Evolutionary conservation across 306 rosid genomes (phyloP).

Genomic region (Rosa chinensis): DNA sequence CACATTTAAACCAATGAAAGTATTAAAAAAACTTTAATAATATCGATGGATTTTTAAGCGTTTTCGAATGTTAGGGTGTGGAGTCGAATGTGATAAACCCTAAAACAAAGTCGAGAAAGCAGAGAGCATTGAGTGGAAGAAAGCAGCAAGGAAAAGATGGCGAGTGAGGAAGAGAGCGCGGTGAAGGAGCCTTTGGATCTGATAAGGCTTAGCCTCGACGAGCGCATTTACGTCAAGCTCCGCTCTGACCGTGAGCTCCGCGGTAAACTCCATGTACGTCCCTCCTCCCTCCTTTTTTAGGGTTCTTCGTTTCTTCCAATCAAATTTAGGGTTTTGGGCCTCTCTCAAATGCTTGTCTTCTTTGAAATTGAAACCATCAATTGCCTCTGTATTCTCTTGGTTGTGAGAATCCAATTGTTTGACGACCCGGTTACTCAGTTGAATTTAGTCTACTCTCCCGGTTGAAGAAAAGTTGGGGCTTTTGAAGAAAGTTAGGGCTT

Average conservation of each 20-base stretch:
- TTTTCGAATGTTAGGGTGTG: no score
- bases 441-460: not conserved
- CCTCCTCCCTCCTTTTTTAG: not conserved
- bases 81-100: no score
- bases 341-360: not conserved
- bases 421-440: no score
- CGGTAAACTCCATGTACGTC: constrained; percentile 87
- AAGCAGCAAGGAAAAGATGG: constrained; percentile 31
- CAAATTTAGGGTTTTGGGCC: constrained; percentile 10
- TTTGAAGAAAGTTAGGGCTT: not conserved
- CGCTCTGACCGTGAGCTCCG: constrained; percentile 97
- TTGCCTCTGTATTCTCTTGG: no score
- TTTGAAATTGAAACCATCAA: not conserved
- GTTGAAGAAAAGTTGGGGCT: not conserved
- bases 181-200: constrained; percentile 99
- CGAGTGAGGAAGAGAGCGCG: constrained; percentile 92
- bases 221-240: constrained; percentile 97
- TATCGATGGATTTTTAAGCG: no score
- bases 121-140: no score
- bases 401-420: not conserved
- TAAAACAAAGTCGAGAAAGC: no score
- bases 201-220: constrained; percentile 94
- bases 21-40: no score
- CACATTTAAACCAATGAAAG: no score
- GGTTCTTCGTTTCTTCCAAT: not conserved